phyloP scores from a whole-genome alignment of 208 protist species.

The Trypanosoma boissoni region DNA sequence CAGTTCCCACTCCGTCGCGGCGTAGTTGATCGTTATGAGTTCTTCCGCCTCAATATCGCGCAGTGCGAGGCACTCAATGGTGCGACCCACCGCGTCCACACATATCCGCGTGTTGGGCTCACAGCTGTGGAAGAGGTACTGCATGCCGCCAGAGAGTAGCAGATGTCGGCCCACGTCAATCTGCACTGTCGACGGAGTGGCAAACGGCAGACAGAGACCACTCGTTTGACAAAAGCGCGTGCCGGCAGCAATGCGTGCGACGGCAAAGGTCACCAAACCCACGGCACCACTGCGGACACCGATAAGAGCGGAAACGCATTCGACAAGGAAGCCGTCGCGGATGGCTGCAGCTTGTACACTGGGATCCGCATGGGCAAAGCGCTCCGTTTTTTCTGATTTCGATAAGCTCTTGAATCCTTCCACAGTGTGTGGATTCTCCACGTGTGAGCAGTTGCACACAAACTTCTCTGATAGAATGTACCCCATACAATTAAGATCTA shows the following conservation, averaged over 20 bases:
- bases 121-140: conserved; percentile 85
- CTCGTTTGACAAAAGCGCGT: conserved; percentile 56
- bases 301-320: conserved; percentile 44
- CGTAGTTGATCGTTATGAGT: conserved; percentile 79
- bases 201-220: conserved; percentile 64
- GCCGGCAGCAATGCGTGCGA: conserved; percentile 37
- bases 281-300: conserved; percentile 53
- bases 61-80: conserved; percentile 72
- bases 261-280: conserved; percentile 63
- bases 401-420: conserved; percentile 47
- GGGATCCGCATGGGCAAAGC: conserved; percentile 45
- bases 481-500: conserved; percentile 65
- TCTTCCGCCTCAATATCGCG: conserved; percentile 60
- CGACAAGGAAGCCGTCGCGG: conserved; percentile 40
- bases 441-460: conserved; percentile 39
- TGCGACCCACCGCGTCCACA: conserved; percentile 59
- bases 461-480: conserved; percentile 55
- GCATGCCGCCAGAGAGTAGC: conserved; percentile 63
- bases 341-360: conserved; percentile 49
- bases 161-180: conserved; percentile 57
- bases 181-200: conserved; percentile 71
- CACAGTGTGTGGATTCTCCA: conserved; percentile 31
- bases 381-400: conserved; percentile 26
- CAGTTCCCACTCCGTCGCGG: conserved; percentile 84
- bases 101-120: conserved; percentile 69